Percentiles rank a stretch among this genome's conserved stretches.
These are phyloP conservation scores for Phialemonium atrogriseum DNA, from an alignment of 2,329 filamentous ascomycete genomes.

Conservation along the genomic window DNA sequence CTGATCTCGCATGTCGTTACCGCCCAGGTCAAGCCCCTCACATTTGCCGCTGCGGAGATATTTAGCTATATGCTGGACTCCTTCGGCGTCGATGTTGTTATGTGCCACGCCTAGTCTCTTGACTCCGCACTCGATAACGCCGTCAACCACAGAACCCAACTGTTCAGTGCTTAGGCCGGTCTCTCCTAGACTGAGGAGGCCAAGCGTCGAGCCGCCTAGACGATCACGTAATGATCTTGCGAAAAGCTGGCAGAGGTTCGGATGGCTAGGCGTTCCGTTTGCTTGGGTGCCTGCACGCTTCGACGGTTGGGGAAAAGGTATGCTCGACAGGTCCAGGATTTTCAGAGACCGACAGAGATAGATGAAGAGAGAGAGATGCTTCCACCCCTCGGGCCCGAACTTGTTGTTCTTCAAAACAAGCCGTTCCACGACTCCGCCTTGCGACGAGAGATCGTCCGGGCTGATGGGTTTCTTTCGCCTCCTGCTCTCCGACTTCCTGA, in stretches of 20 bases:
- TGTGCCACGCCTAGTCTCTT: conserved; percentile 74
- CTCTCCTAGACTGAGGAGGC: conserved; percentile 76
- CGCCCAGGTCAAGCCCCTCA: conserved; percentile 81
- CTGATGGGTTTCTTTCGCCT: conserved; percentile 35
- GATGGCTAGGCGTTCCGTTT: conserved; percentile 13
- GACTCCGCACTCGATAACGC: conserved; percentile 68
- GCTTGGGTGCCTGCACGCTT: conserved; percentile 8
- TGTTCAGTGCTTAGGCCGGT: conserved; percentile 65
- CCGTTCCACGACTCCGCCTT: conserved; percentile 73
- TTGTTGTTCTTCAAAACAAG: conserved; percentile 89
- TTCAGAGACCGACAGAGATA: conserved; percentile 85
- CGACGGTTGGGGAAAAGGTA: conserved; percentile 56
- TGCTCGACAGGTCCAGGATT: conserved; percentile 76
- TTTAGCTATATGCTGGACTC: conserved; percentile 64
- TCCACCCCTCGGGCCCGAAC: conserved; percentile 82
- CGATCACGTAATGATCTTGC: conserved; percentile 70
- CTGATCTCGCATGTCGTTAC: conserved; percentile 61
- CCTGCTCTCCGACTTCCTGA: conserved; percentile 56
- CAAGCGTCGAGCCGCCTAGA: conserved; percentile 65
- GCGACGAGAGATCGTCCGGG: conserved; percentile 31
- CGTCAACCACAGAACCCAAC: conserved; percentile 71
- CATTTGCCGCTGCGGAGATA: conserved; percentile 73
- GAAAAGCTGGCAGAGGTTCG: conserved; percentile 58
- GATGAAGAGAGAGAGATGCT: conserved; percentile 79
- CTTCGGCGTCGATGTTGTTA: conserved; percentile 67